Percentiles rank a stretch among this genome's conserved stretches.
Conservation (phyloP, 2,329 filamentous ascomycete genomes). For the Verticillium zaregamsianum region DNA sequence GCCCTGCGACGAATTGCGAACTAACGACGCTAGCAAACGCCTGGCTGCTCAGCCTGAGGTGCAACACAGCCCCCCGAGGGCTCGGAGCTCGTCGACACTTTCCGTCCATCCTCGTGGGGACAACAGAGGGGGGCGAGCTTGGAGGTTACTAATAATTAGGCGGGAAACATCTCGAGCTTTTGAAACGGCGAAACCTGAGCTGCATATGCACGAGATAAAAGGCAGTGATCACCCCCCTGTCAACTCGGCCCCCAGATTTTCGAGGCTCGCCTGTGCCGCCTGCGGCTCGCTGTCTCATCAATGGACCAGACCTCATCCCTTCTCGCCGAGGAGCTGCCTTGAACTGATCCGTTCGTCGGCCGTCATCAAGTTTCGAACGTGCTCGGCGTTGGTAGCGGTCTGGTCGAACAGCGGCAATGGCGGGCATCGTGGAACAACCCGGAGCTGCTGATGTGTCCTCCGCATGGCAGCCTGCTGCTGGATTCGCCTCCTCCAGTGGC, state of each 20-base stretch:
- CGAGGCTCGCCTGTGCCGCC: neutral
- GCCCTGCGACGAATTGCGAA: neutral
- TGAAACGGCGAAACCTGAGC: neutral
- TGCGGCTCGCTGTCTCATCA: neutral
- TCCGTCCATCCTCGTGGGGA: neutral
- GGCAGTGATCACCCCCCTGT: neutral
- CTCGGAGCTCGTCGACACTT: neutral
- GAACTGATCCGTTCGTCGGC: neutral
- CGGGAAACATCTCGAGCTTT: neutral
- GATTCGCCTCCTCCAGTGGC: neutral
- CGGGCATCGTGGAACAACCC: neutral
- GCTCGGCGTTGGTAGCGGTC: neutral
- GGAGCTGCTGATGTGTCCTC: neutral
- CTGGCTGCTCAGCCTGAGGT: neutral
- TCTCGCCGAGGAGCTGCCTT: neutral
- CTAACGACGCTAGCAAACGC: neutral
- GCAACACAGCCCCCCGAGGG: neutral
- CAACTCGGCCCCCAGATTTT: neutral
- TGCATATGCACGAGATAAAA: neutral
- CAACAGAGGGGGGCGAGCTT: neutral
- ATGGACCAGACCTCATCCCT: neutral
- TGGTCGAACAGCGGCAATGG: neutral
- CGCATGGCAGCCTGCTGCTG: no score
- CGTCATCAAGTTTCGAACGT: neutral
- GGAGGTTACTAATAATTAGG: neutral